A percentile compares a stretch with the other conserved stretches of the same genome.
Evolutionary conservation across 169 alveolate genomes (phyloP).

Genomic region (Toxoplasma gondii): DNA sequence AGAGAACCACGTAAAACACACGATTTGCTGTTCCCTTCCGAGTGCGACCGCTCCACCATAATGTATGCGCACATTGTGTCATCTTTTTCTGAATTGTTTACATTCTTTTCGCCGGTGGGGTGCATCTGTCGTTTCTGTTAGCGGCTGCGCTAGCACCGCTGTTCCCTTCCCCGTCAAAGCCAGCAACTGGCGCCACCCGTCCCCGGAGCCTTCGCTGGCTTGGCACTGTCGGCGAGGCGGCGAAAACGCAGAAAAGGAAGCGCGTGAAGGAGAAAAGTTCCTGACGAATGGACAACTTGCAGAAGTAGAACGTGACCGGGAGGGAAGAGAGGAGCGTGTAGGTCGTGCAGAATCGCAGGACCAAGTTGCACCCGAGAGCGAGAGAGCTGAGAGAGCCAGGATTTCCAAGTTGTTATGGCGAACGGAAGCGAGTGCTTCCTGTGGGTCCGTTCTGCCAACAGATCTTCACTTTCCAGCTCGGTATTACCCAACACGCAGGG

Average conservation of each 20-base stretch:
- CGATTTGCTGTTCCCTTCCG: too few relatives aligned
- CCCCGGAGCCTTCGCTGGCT: background rate
- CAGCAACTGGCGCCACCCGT: background rate
- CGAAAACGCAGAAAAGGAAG: too few relatives aligned
- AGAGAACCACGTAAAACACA: too few relatives aligned
- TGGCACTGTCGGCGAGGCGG: background rate
- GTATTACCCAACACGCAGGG: background rate
- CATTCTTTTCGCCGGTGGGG: too few relatives aligned
- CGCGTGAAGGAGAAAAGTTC: too few relatives aligned
- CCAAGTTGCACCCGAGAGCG: background rate
- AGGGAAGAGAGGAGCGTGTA: too few relatives aligned
- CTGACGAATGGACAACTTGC: too few relatives aligned
- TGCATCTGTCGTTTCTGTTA: background rate
- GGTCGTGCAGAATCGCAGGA: background rate
- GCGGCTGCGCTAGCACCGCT: background rate
- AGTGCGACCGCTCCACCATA: too few relatives aligned
- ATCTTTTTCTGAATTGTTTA: too few relatives aligned
- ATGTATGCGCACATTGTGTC: too few relatives aligned
- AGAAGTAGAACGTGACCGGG: too few relatives aligned
- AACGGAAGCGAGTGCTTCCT: background rate
- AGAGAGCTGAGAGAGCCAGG: background rate
- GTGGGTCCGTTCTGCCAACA: background rate
- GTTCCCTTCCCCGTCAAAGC: background rate
- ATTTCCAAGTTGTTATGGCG: background rate
- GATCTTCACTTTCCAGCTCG: background rate